Base-by-base conservation (phyloP, 164 flowering plant genomes). In the Tinospora cordifolia region DNA sequence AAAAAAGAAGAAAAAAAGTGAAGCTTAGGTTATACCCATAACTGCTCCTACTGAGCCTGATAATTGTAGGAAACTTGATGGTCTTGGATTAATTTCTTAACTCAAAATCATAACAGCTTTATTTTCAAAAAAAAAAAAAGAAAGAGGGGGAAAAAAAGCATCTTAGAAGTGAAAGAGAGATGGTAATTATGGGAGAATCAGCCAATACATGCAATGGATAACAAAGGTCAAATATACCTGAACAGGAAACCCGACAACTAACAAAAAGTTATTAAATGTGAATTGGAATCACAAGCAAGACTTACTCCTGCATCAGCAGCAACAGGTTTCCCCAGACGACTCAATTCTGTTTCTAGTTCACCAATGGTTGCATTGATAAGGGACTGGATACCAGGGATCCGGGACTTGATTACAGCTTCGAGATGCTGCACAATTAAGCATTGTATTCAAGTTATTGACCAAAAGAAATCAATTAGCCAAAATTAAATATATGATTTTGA, bases 281-380 rank as follows among this genome's bases (percentile, higher is more conserved):
- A 25, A 67, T 13, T 27, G 24, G 25, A 26, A 69, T 19, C 46
- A 9, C 11, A 49, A 67, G n/a, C 40, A n/a, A 47, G 13, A n/a
- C 87, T 83, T 86, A 90, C 96, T 66, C 96, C 96, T 27, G 91
- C 87, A 82, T 90, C 92, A 63, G 90, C 62, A 41, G 96, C 88
- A 77, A 90, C 73, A 58, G 92, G 91, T 85, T 87, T 90, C 74
- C 96, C 92, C 66, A 86, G 85, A 64, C 90, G 91, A 71, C 79
- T 81, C 69, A 88, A 74, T 69, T 90, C 96, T 67, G 85, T 19
- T 79, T 90, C 92, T 57, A 90, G 85, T 68, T 90, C 96, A 60
- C 71, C 72, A 47, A 88, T 80, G 36, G 90, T 88, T 77, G 86
- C 87, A 73, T 69, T 85, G 34, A 90, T 87, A 68, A 90, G 91